Conservation (phyloP, 1,139 yeast genomes). For the Scheffersomyces illinoinensis region DNA sequence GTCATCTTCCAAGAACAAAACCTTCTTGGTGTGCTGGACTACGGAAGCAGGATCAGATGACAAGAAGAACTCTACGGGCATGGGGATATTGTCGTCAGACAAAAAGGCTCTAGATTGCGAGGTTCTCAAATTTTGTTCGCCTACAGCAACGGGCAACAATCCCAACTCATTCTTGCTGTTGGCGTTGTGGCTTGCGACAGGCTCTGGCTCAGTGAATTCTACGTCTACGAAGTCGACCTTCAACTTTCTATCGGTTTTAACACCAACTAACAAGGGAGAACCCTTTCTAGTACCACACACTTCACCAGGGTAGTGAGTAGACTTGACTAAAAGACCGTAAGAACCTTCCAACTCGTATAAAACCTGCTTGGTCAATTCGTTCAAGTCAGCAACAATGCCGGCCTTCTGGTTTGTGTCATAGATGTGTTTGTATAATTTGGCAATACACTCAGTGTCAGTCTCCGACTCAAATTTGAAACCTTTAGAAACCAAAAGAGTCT, state of each 20-base stretch:
- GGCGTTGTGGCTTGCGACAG: conserved; percentile 27
- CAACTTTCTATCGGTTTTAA: conserved; percentile 89
- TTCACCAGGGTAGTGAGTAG: conserved; percentile 92
- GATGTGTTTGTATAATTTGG: conserved; percentile 88
- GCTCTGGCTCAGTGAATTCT: conserved; percentile 79
- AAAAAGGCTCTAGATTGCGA: conserved; percentile 93
- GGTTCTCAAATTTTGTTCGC: conserved; percentile 66
- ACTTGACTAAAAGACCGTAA: conserved; percentile 91
- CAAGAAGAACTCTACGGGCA: conserved; percentile 93
- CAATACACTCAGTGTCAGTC: conserved; percentile 98
- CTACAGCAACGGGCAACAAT: conserved; percentile 40
- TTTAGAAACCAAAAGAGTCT: conserved; percentile 74
- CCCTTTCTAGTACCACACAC: conserved; percentile 98
- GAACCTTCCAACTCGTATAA: conserved; percentile 95
- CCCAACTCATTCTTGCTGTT: conserved; percentile 22
- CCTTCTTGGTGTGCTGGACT: conserved; percentile 95
- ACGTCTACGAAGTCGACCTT: conserved; percentile 98
- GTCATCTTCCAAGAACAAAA: conserved; percentile 93
- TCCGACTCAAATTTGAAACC: conserved; percentile 88
- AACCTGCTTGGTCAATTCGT: conserved; percentile 90
- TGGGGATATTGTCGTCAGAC: conserved; percentile 87
- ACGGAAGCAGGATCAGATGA: conserved; percentile 99
- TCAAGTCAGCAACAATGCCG: conserved; percentile 76
- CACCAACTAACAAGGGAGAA: conserved; percentile 95
- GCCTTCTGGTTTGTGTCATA: conserved; percentile 73